A percentile compares a stretch with the other conserved stretches of the same genome.
These are phyloP conservation scores for Puccinellia tenuiflora DNA, from an alignment of 176 grass and related monocot species.

Conservation along the genomic window DNA sequence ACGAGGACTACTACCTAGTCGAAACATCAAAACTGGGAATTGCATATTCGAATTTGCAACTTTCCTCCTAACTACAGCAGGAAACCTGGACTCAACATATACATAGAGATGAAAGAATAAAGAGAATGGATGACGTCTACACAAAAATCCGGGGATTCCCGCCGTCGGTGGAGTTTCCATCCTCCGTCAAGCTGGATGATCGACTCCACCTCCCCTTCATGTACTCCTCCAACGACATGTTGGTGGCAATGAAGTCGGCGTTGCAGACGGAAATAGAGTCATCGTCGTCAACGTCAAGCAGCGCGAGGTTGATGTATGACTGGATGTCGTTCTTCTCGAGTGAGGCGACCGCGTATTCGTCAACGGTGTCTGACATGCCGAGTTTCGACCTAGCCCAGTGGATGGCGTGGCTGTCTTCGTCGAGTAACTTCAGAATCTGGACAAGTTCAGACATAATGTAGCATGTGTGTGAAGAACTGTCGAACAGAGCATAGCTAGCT, in stretches of 20 bases:
- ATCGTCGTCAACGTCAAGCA: slow-evolving; percentile 63
- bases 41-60: background rate
- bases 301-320: slow-evolving; percentile 78
- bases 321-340: slow-evolving; percentile 50
- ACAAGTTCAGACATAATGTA: background rate
- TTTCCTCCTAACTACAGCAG: background rate
- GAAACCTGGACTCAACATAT: background rate
- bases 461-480: background rate
- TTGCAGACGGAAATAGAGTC: slow-evolving; percentile 52
- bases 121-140: background rate
- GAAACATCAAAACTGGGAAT: too few relatives aligned
- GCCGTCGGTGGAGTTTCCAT: background rate
- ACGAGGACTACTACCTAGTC: background rate
- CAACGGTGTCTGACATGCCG: background rate
- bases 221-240: slow-evolving; percentile 77
- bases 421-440: slow-evolving; percentile 62
- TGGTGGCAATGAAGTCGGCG: slow-evolving; percentile 37
- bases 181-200: slow-evolving; percentile 74
- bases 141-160: slow-evolving; percentile 10
- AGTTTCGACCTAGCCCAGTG: slow-evolving; percentile 47
- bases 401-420: slow-evolving; percentile 48
- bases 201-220: slow-evolving; percentile 77
- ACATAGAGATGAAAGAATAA: background rate
- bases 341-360: background rate
- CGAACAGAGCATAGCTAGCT: background rate